Evolutionary conservation across 331 rosid genomes (phyloP).

Genomic region (Pyracantha coccinea): DNA sequence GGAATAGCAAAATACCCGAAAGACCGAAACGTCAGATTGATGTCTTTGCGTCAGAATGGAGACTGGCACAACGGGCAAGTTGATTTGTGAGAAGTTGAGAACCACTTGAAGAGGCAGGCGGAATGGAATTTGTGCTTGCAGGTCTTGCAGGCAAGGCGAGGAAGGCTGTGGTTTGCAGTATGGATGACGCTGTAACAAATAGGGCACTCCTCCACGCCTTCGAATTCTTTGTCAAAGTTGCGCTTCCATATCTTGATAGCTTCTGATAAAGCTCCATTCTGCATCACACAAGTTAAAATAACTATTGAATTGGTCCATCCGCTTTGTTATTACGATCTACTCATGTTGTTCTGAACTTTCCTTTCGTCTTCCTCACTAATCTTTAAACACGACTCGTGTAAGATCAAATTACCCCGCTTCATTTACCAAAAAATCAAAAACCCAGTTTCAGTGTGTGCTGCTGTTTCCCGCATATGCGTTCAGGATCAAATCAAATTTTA

Average conservation of each 20-base stretch:
- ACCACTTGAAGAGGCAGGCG: conserved; percentile 94
- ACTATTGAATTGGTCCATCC: conserved; percentile 1
- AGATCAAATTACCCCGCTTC: background rate
- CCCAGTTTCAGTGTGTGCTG: background rate
- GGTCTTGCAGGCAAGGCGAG: conserved; percentile 97
- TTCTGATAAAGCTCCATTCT: conserved; percentile 97
- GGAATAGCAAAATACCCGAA: background rate
- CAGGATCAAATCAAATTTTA: background rate
- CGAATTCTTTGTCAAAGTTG: conserved; percentile 93
- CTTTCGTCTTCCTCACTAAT: background rate
- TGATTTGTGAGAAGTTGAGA: conserved; percentile 96
- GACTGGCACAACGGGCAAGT: conserved; percentile 95
- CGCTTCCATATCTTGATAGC: conserved; percentile 92
- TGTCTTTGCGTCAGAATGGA: conserved; percentile 44
- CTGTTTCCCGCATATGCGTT: background rate
- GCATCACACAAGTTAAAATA: conserved; percentile 24
- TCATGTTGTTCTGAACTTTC: background rate
- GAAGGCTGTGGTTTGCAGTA: conserved; percentile 83
- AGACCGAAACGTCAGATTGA: background rate
- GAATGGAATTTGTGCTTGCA: conserved; percentile 99
- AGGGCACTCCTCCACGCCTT: conserved; percentile 98
- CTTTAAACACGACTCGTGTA: too few species aligned
- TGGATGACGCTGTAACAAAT: conserved; percentile 96
- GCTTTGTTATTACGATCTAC: background rate
- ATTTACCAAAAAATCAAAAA: background rate